Evolutionary conservation across 169 alveolate genomes (phyloP), one percentile per base, ranked within the genome.

Genomic region (Cryptosporidium ryanae): DNA sequence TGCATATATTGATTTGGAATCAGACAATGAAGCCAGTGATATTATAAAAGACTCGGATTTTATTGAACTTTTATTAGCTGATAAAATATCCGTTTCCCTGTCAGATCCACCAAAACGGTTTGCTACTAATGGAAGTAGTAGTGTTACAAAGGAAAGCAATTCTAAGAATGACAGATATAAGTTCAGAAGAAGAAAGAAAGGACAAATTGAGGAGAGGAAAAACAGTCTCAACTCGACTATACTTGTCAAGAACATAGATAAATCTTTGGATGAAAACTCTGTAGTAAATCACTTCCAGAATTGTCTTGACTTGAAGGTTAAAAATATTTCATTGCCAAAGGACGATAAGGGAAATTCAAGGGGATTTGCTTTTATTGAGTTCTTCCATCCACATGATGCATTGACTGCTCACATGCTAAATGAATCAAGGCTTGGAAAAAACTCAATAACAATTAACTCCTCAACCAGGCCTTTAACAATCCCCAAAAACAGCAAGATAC

Each of bases 1-100:
- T 64, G 93, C 92, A 6, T 91, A 91, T 34, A 82, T 66, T 10
- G 94, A 91, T 55, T 63, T 91, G 25, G 83, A 63, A 13, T 44
- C 92, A 6, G 43, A 54, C 8, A 70, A 71, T 7, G 54, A 6
- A 17, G 68, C 21, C n/a, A 84, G 66, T 7, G 65, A 59, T 0
- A 84, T 84, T 8, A 65, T 84, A 12, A 32, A 76, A 6, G 43
- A 34, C 49, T 38, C 64, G 0, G 64, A 31, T 13, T 31, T 17
- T 32, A 23, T 48, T 21, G n/a, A 27, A 23, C 25, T 8, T 7
- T 29, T 76, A n/a, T 44, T 27, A 43, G 52, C 23, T 15, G 3
- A 55, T 10, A 63, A 63, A 25, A 59, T 76, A 43, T 63, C 38
- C 34, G 27, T 59, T 76, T 59, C 61, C 17, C 31, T 18, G 8